phyloP scores from a whole-genome alignment of 2,329 filamentous ascomycete genomes.

The Fusarium sarcochroum region DNA sequence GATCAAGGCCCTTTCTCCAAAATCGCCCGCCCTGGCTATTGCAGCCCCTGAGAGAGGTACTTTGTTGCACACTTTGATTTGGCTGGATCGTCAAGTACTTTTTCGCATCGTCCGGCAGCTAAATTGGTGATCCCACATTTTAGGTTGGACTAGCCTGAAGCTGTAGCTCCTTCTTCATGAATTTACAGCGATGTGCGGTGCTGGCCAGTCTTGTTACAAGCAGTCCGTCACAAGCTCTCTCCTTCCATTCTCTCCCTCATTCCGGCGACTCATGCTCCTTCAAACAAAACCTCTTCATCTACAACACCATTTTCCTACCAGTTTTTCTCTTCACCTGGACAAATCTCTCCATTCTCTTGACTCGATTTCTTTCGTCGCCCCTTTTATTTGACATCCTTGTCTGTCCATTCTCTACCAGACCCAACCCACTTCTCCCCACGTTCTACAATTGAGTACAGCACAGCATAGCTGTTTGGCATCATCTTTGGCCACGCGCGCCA shows the following conservation, averaged over 20 bases:
- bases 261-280: conserved; percentile 30
- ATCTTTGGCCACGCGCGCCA: conserved; percentile 15
- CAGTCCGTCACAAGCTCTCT: conserved; percentile 14
- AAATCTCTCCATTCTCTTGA: not conserved
- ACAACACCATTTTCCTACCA: not conserved
- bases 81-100: not conserved
- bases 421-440: conserved; percentile 36
- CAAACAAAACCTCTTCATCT: conserved; percentile 11
- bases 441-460: conserved; percentile 15
- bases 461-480: conserved; percentile 28
- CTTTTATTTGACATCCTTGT: conserved; percentile 43
- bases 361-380: conserved; percentile 18
- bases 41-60: conserved; percentile 37
- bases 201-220: conserved; percentile 4
- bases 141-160: conserved; percentile 29
- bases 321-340: not conserved
- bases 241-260: conserved; percentile 31
- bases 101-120: conserved; percentile 30
- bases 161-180: conserved; percentile 16
- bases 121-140: conserved; percentile 45
- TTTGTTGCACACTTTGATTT: not conserved
- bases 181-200: not conserved
- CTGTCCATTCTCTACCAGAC: conserved; percentile 40
- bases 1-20: conserved; percentile 28
- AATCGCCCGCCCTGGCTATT: conserved; percentile 16